Evolutionary conservation across 2,329 filamentous ascomycete species (phyloP), one percentile per base, ranked within the genome.

Genomic region (Coniochaeta ligniaria): DNA sequence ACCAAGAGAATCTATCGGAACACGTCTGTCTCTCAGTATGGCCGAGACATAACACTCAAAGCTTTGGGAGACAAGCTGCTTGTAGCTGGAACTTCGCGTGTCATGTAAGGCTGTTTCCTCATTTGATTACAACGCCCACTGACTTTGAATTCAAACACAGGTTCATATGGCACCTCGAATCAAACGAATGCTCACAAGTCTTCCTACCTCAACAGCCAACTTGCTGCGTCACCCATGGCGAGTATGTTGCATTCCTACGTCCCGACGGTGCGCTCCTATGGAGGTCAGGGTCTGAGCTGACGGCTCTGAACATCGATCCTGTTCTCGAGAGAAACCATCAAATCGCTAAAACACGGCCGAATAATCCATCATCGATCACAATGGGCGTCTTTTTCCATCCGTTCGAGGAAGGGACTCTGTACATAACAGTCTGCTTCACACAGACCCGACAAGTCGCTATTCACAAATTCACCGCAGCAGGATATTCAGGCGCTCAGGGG

Each of bases 11-110:
- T 62, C 1, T 63, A 63, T 33, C 5, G 43, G 7, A 12, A 14
- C 35, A 1, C 45, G 17, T n/a, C 28, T n/a, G n/a, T 62, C 38
- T 31, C 9, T n/a, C 54, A 50, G 33, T 20, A 38, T 17, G 17
- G 20, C 31, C 3, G 33, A 1, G 4, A 3, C 8, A 7, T 61
- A 4, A 1, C 16, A n/a, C 47, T 52, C 12, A 52, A 52, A 26
- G 59, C 26, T 6, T 22, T 64, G 11, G 61, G 63, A 7, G 50
- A 60, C 31, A 60, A 62, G 45, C 57, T 64, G 22, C 12, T 64
- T 33, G 60, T 62, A 1, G 52, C 55, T n/a, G 14, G 12, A 16
- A 28, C 14, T 11, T 9, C 8, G 8, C 35, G 62, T 24, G 59
- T 26, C 14, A 52, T 60, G 63, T 63, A 31, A 35, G 47, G 41